phyloP scores from a whole-genome alignment of 177 flowering plant genomes.

The Tripterygium wilfordii region DNA sequence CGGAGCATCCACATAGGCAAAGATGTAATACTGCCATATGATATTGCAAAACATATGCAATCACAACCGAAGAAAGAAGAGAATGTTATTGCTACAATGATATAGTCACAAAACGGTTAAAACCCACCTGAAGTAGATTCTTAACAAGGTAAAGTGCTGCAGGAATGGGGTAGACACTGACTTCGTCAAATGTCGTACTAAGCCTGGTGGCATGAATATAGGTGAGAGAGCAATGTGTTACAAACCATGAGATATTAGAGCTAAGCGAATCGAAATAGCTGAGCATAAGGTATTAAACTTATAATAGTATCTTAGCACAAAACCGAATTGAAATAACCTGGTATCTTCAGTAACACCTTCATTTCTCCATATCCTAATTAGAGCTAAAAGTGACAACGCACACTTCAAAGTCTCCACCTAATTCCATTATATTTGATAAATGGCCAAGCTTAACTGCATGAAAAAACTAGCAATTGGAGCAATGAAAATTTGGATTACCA shows the following conservation, averaged over 20 bases:
- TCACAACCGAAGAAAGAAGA: constrained; percentile 4
- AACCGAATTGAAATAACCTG: constrained; percentile 38
- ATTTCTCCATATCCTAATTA: constrained; percentile 69
- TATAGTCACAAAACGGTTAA: neutral
- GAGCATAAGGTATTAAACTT: no score
- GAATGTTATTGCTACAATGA: neutral
- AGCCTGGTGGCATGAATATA: no score
- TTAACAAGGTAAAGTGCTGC: constrained; percentile 92
- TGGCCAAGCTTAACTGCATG: no score
- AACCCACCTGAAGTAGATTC: constrained; percentile 82
- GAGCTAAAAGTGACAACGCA: constrained; percentile 76
- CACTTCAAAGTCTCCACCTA: constrained; percentile 96
- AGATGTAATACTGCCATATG: constrained; percentile 83
- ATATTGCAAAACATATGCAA: constrained; percentile 6
- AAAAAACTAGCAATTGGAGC: no score
- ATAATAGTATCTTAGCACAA: no score
- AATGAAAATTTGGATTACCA: no score
- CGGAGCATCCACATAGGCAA: constrained; percentile 97
- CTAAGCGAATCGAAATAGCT: no score
- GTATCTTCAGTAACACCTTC: constrained; percentile 97
- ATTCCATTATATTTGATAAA: no score
- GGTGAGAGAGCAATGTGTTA: no score
- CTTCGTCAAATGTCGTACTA: constrained; percentile 81
- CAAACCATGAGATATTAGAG: no score
- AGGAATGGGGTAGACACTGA: constrained; percentile 87